Conservation (phyloP, 352 stramenopile species). For the Phytopythium mirpurense region DNA sequence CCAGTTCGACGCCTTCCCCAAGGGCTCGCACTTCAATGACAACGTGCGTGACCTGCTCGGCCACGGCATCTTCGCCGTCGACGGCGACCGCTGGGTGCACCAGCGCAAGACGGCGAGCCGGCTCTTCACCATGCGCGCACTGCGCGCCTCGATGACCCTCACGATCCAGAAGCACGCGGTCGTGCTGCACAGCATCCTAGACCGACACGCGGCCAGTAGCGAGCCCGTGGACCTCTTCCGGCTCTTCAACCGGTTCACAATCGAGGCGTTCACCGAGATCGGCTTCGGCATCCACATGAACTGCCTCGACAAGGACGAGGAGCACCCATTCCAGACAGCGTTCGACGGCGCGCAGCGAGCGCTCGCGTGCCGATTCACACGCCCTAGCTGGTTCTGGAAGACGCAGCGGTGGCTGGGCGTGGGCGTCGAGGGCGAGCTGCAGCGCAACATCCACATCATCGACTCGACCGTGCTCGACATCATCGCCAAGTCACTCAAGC, state of each 20-base stretch:
- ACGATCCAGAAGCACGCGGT: constrained; percentile 23
- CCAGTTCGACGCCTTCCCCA: constrained; percentile 68
- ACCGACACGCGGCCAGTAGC: background rate
- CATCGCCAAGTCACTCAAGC: constrained; percentile 28
- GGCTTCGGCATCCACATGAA: constrained; percentile 55
- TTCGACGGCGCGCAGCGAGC: constrained; percentile 41
- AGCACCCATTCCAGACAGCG: constrained; percentile 44
- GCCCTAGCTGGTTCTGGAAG: constrained; percentile 38
- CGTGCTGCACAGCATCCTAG: constrained; percentile 20
- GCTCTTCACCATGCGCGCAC: constrained; percentile 56
- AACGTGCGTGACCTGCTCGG: constrained; percentile 46
- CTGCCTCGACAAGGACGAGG: constrained; percentile 19
- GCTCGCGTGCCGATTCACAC: constrained; percentile 30
- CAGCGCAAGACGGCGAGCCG: constrained; percentile 82
- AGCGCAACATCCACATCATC: constrained; percentile 25
- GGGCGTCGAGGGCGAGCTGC: constrained; percentile 25
- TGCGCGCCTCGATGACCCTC: constrained; percentile 33
- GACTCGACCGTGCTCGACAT: constrained; percentile 32
- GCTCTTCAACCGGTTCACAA: constrained; percentile 49
- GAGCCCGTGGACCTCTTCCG: constrained; percentile 30
- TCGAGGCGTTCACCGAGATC: constrained; percentile 66
- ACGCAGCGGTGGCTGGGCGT: constrained; percentile 29
- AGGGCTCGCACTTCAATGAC: constrained; percentile 31
- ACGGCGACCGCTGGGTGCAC: constrained; percentile 50
- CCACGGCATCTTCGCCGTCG: constrained; percentile 59